Base-by-base conservation (phyloP, 176 grass and related monocot genomes). In the Rhynchospora tenuis region DNA sequence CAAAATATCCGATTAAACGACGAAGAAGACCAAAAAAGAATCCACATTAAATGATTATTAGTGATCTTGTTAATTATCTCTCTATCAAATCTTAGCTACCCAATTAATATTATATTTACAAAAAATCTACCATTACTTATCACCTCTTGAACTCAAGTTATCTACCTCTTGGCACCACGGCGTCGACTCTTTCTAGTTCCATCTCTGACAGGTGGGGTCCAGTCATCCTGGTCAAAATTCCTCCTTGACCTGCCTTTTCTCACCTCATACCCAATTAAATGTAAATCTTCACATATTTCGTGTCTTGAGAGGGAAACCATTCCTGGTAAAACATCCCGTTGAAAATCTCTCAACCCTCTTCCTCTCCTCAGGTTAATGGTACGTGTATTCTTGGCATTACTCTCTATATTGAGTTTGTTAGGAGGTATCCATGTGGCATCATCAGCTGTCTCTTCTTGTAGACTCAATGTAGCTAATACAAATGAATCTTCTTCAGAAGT, bases 201-300 rank as follows among this genome's bases (percentile, higher is more conserved):
- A 3, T 61, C 42, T 83, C 94, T 83, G 28, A 59, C 77, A 27
- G 91, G 24, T 46, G 29, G 22, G 3, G 68, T 72, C 42, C 79
- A 82, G n/a, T 81, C 71, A 22, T 91, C 85, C 58, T 81, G 9
- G 29, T 64, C 65, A 0, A 45, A 58, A 16, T 44, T 78, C 80
- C 85, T 95, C 86, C 88, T 88, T 1, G 69, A 80, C 47, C 89
- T 84, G 27, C 79, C 90, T 62, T 95, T 99, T 82, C 90, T 93
- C 27, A 88, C 76, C 12, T 90, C 91, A 58, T 91, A 88, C 9
- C 89, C 93, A 67, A 99, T 99, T 15, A 85, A 73, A 14, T 99
- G 78, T 64, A 99, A 42, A 74, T 99, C 96, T 27, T 99, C 91
- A 0, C 96, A 95, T 78, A 99, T 95, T 78, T 99, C 93, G 3